These are phyloP conservation scores for Boletellus sp. DNA, from an alignment of 768 basidiomycete species.

Conservation along the genomic window DNA sequence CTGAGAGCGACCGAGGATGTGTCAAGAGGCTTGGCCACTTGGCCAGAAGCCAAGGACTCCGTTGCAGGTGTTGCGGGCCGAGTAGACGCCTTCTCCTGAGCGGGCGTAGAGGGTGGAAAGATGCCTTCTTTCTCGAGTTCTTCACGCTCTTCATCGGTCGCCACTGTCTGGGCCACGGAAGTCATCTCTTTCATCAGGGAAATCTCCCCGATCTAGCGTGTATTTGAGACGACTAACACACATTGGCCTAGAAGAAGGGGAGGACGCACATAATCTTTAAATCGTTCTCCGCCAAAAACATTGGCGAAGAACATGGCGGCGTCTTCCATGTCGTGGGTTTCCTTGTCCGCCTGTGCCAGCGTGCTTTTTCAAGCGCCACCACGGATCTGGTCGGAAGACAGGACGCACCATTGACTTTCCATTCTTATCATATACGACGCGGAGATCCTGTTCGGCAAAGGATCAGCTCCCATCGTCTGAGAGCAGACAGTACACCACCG, in stretches of 20 bases:
- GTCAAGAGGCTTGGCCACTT: slow-evolving; percentile 8
- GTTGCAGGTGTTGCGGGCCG: slow-evolving; percentile 18
- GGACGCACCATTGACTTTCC: slow-evolving; percentile 77
- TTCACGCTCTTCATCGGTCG: slow-evolving; percentile 89
- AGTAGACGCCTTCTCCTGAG: slow-evolving; percentile 12
- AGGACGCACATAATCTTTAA: slow-evolving; percentile 76
- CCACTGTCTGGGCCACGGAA: slow-evolving; percentile 77
- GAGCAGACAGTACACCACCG: slow-evolving; percentile 13
- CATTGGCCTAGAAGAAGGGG: neutral
- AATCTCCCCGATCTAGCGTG: slow-evolving; percentile 87
- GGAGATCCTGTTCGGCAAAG: slow-evolving; percentile 55
- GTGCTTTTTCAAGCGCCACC: slow-evolving; percentile 3
- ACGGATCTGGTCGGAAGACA: slow-evolving; percentile 6
- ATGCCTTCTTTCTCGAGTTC: slow-evolving; percentile 75
- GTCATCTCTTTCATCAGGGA: slow-evolving; percentile 94
- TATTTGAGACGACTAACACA: neutral
- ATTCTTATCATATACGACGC: slow-evolving; percentile 92
- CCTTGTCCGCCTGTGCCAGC: slow-evolving; percentile 59
- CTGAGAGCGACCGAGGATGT: slow-evolving; percentile 16
- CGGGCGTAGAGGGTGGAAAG: slow-evolving; percentile 18
- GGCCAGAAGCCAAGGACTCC: slow-evolving; percentile 7
- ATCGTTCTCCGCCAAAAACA: slow-evolving; percentile 94
- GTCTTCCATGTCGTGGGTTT: slow-evolving; percentile 84
- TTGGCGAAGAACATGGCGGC: slow-evolving; percentile 93
- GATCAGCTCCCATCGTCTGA: slow-evolving; percentile 2